phyloP scores from a whole-genome alignment of 2,329 filamentous ascomycete species.

The Talaromyces sp. region DNA sequence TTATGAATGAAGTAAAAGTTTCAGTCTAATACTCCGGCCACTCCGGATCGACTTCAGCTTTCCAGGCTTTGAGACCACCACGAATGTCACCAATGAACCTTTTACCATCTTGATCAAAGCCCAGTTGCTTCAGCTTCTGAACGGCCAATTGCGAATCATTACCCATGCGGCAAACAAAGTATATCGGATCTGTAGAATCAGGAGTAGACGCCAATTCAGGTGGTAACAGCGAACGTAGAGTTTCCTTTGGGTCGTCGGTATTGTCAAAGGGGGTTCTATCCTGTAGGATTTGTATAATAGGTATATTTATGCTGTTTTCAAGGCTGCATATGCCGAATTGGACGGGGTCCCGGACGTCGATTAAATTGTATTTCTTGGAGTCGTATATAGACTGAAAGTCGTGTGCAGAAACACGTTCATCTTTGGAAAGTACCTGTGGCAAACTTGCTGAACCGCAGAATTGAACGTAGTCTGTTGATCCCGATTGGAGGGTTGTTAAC shows the following conservation, averaged over 20 bases:
- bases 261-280: conserved; percentile 19
- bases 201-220: conserved; percentile 20
- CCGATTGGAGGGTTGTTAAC: conserved; percentile 55
- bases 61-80: conserved; percentile 42
- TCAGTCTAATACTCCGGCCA: conserved; percentile 36
- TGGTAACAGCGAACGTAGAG: conserved; percentile 26
- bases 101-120: conserved; percentile 29
- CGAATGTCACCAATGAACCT: conserved; percentile 38
- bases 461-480: conserved; percentile 72
- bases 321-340: conserved; percentile 79
- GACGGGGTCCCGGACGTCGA: conserved; percentile 80
- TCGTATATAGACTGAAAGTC: conserved; percentile 48
- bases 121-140: conserved; percentile 36
- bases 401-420: conserved; percentile 63
- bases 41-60: conserved; percentile 36
- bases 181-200: conserved; percentile 30
- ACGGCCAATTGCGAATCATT: conserved; percentile 47
- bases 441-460: conserved; percentile 69
- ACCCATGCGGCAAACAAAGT: conserved; percentile 45
- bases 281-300: conserved; percentile 38
- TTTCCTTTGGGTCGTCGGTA: background rate
- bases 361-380: conserved; percentile 36
- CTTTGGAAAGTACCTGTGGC: conserved; percentile 52
- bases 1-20: background rate
- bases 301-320: conserved; percentile 63